Evolutionary conservation across 1,284 basidiomycete species (phyloP), one percentile per base, ranked within the genome.

Genomic region (Erythrobasidium hasegawianum): DNA sequence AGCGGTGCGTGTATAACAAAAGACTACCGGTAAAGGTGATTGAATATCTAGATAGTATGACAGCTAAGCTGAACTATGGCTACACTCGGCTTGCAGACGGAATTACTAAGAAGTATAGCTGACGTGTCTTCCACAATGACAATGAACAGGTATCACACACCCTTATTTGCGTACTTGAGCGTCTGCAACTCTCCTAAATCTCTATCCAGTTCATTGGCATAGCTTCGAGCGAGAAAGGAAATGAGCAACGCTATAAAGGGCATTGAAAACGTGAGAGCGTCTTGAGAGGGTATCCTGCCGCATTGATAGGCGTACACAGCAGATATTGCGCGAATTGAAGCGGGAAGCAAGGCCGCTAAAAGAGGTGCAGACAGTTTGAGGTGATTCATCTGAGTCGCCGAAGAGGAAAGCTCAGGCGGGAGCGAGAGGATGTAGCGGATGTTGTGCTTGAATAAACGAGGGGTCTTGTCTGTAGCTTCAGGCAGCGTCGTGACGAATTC

Each of bases 401-500:
- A 50, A 47, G 33, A 47, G 45, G 55, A 50, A 13, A 65, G 29
- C 38, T 65, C 62, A 18, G 62, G 62, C 16, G 62, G 62, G 24
- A 65, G 49, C 9, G 26, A 33, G 20, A 65, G 45, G 40, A 53
- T 41, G 16, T 53, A 47, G 14, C 38, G 47, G 3, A 65, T 45
- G 40, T 58, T 57, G 14, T 65, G 41, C 45, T 50, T 58, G 45
- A 50, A 18, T 14, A 18, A 47, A 16, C 56, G 43, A 2, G 45
- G 29, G 33, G 54, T 33, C 33, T 33, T 33, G 5, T 33, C 33
- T 11, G 33, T 33, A 33, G 4, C 33, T 33, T 33, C 52, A 29
- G 62, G 62, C 22, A 65, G 43, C 3, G 62, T 50, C 22, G 62
- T 65, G 10, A 65, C 49, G 47, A 65, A 65, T n/a, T 65, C 62